A percentile compares a stretch with the other conserved stretches of the same genome.
These are phyloP conservation scores for Debaryomyces tyrocola DNA, from an alignment of 805 yeast genomes.

Conservation along the genomic window DNA sequence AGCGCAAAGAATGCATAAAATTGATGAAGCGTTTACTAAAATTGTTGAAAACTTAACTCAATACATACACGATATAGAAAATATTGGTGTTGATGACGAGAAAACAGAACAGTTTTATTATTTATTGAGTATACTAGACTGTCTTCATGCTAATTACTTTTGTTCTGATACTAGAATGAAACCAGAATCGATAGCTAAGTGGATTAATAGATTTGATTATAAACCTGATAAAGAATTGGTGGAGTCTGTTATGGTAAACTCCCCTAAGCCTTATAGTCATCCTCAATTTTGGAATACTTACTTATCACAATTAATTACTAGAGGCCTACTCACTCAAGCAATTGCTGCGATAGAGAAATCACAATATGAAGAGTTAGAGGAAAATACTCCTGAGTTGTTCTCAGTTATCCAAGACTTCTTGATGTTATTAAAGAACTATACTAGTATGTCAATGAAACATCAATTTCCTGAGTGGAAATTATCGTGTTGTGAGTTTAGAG, in stretches of 20 bases:
- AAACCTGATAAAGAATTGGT: slow-evolving; percentile 57
- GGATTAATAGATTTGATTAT: slow-evolving; percentile 73
- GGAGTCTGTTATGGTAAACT: slow-evolving; percentile 44
- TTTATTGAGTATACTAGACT: slow-evolving; percentile 52
- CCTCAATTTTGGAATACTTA: slow-evolving; percentile 63
- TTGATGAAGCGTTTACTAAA: slow-evolving; percentile 26
- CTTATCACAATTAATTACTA: slow-evolving; percentile 51
- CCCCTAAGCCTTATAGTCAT: slow-evolving; percentile 47
- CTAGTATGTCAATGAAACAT: slow-evolving; percentile 37
- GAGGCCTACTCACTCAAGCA: slow-evolving; percentile 66
- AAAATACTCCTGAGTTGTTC: slow-evolving; percentile 27
- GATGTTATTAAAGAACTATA: slow-evolving; percentile 39
- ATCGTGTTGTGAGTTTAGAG: slow-evolving; percentile 50
- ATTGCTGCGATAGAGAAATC: slow-evolving; percentile 45
- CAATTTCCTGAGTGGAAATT: slow-evolving; percentile 53
- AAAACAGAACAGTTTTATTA: slow-evolving; percentile 33
- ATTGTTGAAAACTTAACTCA: slow-evolving; percentile 27
- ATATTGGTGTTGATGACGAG: slow-evolving; percentile 26
- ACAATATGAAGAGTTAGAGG: slow-evolving; percentile 40
- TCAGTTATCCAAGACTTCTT: slow-evolving; percentile 42
- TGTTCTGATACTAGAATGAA: slow-evolving; percentile 33
- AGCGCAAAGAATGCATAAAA: slow-evolving; percentile 7
- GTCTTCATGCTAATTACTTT: slow-evolving; percentile 56
- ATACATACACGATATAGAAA: slow-evolving; percentile 25
- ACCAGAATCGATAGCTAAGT: slow-evolving; percentile 48